Evolutionary conservation across 2,329 filamentous ascomycete genomes (phyloP).

Genomic region (Zymoseptoria passerinii): DNA sequence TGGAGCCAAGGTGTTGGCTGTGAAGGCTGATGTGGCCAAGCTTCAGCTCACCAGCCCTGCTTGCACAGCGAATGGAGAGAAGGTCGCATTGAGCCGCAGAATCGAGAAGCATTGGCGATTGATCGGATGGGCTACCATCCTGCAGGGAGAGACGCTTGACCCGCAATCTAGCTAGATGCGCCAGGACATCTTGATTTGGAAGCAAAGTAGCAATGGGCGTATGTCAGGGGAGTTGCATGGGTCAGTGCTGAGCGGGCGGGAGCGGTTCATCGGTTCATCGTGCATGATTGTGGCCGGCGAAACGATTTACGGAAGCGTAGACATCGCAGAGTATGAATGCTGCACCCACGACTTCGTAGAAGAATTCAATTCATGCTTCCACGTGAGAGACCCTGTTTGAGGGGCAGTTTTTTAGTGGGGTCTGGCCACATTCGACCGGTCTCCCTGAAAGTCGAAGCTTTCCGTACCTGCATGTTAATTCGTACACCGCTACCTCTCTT

Average conservation of each 20-base stretch:
- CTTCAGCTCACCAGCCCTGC: slow-evolving; percentile 74
- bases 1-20: slow-evolving; percentile 91
- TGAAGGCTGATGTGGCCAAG: slow-evolving; percentile 96
- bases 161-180: slow-evolving; percentile 6
- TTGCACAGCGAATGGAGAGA: slow-evolving; percentile 95
- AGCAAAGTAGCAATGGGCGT: neutral
- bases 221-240: neutral
- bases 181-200: neutral
- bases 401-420: neutral
- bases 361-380: neutral
- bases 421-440: neutral
- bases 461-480: neutral
- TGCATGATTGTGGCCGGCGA: neutral
- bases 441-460: neutral
- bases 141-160: slow-evolving; percentile 19
- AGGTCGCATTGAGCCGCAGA: slow-evolving; percentile 90
- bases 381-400: neutral
- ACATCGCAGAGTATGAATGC: neutral
- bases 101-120: slow-evolving; percentile 99
- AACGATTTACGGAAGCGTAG: neutral
- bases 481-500: neutral
- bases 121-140: slow-evolving; percentile 60
- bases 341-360: neutral
- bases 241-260: neutral
- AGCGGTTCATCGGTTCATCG: neutral